Conservation (phyloP, 345 rosid genomes). For the Hypericum perforatum region DNA sequence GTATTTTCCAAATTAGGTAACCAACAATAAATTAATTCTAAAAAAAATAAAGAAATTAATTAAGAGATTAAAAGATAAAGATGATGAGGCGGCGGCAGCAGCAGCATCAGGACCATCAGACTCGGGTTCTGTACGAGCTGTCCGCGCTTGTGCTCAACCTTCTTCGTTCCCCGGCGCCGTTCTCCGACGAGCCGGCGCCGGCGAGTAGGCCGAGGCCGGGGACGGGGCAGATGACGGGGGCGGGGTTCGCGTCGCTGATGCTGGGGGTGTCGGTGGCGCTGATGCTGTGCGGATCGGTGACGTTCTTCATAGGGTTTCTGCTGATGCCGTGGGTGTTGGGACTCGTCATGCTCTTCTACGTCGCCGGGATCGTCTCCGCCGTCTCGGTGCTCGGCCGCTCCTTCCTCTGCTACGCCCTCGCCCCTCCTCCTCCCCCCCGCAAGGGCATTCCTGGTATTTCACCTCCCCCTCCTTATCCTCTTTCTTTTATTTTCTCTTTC, state of each 20-base stretch:
- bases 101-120: conserved; percentile 35
- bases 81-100: conserved; percentile 45
- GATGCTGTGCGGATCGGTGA: conserved; percentile 87
- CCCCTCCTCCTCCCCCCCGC: conserved; percentile 33
- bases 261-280: conserved; percentile 67
- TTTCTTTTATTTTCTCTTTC: no score
- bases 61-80: background rate
- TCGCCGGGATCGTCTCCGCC: conserved; percentile 66
- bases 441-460: conserved; percentile 45
- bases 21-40: no score
- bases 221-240: conserved; percentile 51
- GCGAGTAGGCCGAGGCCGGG: conserved; percentile 12
- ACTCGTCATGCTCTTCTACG: conserved; percentile 56
- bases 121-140: conserved; percentile 53
- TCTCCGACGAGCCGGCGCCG: no score
- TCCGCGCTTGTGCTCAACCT: conserved; percentile 52
- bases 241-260: conserved; percentile 77
- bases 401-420: conserved; percentile 41
- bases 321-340: conserved; percentile 94
- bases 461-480: background rate
- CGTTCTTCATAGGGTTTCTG: conserved; percentile 84
- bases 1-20: no score
- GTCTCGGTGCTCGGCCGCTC: conserved; percentile 62
- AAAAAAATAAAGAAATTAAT: no score
- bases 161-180: conserved; percentile 32